Evolutionary conservation across 108 stramenopile genomes (phyloP).

Genomic region (Skeletonema tropicum): DNA sequence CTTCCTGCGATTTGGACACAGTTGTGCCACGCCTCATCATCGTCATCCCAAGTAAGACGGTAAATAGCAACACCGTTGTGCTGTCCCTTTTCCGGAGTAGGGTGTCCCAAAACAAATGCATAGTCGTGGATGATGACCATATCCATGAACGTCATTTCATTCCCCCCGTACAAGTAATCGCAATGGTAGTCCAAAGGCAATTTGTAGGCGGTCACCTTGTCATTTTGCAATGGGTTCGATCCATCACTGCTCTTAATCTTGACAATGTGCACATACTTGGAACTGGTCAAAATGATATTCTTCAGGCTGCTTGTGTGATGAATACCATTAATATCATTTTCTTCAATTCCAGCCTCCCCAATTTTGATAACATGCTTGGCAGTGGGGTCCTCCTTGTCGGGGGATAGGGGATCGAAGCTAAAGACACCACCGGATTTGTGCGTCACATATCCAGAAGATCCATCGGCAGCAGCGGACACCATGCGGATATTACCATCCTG

Average conservation of each 20-base stretch:
- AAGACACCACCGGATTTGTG: constrained; percentile 38
- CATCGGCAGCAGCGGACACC: constrained; percentile 34
- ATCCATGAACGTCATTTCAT: constrained; percentile 41
- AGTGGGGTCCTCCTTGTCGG: constrained; percentile 9
- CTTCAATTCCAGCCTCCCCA: constrained; percentile 31
- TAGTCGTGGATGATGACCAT: constrained; percentile 52
- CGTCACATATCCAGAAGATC: constrained; percentile 35
- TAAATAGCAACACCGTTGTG: constrained; percentile 52
- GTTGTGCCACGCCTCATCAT: constrained; percentile 44
- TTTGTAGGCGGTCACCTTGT: constrained; percentile 25
- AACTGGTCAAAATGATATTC: constrained; percentile 38
- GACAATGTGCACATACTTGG: constrained; percentile 38
- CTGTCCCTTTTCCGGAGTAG: constrained; percentile 4
- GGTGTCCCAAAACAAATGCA: constrained; percentile 51
- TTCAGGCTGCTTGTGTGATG: constrained; percentile 37
- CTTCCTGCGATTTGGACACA: constrained; percentile 45
- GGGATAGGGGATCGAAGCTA: constrained; percentile 38
- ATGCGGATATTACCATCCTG: constrained; percentile 31
- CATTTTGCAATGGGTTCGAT: constrained; percentile 32
- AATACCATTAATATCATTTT: constrained; percentile 33
- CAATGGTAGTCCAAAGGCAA: constrained; percentile 50
- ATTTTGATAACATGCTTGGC: constrained; percentile 22
- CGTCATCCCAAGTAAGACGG: constrained; percentile 47
- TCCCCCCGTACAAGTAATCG: constrained; percentile 38
- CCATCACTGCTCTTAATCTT: constrained; percentile 7